Evolutionary conservation across 2,329 filamentous ascomycete genomes (phyloP), one percentile per base, ranked within the genome.

Genomic region (Fusarium citri): DNA sequence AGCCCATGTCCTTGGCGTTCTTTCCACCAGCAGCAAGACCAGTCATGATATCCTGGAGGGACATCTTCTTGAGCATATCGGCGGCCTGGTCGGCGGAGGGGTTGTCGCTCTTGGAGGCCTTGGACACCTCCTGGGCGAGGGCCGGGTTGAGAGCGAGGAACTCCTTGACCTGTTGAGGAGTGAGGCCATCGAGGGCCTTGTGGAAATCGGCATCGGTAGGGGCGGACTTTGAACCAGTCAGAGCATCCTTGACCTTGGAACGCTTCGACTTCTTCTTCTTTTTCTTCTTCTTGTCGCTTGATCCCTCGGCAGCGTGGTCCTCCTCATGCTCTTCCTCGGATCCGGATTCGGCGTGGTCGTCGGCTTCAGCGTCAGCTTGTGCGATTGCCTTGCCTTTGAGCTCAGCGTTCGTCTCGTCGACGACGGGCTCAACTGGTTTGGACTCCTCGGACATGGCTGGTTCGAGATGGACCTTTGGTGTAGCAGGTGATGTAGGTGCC

Each of bases 1-100:
- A 93, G 9, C 91, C 94, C 94, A 98, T 97, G 78, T 98, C 94
- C 84, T 97, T 98, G 74, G 89, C 91, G 76, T 97, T 97, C 86
- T 96, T 97, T 59, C 92, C 92, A 66, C 88, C 90, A 10, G 93
- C 85, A 18, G 94, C 91, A 75, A 93, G 80, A 0, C 91, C 91
- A 2, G 91, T 92, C 86, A 93, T 88, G 76, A 93, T 88, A 68
- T 93, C 90, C 77, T 90, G 87, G 58, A 93, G 82, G 69, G 86
- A 90, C 77, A 93, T 83, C 73, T 87, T 87, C 80, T 88, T 88
- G 67, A 91, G 83, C 49, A 85, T 81, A 31, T 86, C 83, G 63
- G 85, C 81, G 28, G 86, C 81, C 57, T 84, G 80, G 20, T 81
- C 79, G n/a, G 80, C 73, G 26, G 74, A 77, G 42, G 77, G 77